These are phyloP conservation scores for Leptographium galeiforme DNA, from an alignment of 2,329 filamentous ascomycete genomes.

Conservation along the genomic window DNA sequence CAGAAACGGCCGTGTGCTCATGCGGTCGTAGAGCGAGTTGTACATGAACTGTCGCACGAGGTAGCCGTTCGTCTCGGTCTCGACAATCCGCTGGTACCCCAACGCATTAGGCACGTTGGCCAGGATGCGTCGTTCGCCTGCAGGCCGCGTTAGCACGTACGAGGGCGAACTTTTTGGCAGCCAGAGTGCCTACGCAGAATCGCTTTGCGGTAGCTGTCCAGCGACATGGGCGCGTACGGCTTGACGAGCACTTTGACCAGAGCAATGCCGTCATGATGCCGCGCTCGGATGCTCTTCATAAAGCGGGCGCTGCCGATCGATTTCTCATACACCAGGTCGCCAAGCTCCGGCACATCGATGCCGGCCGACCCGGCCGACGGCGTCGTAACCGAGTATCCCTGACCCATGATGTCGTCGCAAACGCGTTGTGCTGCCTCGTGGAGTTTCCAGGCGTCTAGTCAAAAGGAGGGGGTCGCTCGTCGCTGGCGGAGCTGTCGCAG, in stretches of 20 bases:
- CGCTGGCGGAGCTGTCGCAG: neutral
- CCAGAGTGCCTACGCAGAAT: slow-evolving; percentile 50
- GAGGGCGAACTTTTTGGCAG: too few relatives aligned
- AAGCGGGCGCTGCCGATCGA: slow-evolving; percentile 85
- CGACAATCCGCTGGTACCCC: slow-evolving; percentile 77
- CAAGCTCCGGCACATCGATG: slow-evolving; percentile 85
- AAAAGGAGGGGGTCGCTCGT: neutral
- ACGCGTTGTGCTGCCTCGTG: too few relatives aligned
- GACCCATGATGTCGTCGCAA: slow-evolving; percentile 55
- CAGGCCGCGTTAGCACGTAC: neutral
- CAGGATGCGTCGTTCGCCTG: slow-evolving; percentile 68
- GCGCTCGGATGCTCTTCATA: slow-evolving; percentile 89
- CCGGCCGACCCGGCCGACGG: slow-evolving; percentile 83
- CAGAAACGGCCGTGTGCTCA: slow-evolving; percentile 90
- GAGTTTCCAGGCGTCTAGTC: neutral
- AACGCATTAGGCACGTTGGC: slow-evolving; percentile 82
- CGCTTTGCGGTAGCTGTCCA: slow-evolving; percentile 64
- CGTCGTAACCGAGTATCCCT: slow-evolving; percentile 88
- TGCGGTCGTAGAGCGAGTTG: slow-evolving; percentile 90
- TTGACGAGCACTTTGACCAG: slow-evolving; percentile 94
- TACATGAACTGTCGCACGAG: slow-evolving; percentile 91
- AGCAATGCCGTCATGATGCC: slow-evolving; percentile 80
- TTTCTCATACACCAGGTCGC: slow-evolving; percentile 83
- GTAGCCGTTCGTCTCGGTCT: slow-evolving; percentile 84
- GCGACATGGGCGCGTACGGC: slow-evolving; percentile 67